phyloP scores from a whole-genome alignment of 306 rosid genomes.

The Argentina anserina region DNA sequence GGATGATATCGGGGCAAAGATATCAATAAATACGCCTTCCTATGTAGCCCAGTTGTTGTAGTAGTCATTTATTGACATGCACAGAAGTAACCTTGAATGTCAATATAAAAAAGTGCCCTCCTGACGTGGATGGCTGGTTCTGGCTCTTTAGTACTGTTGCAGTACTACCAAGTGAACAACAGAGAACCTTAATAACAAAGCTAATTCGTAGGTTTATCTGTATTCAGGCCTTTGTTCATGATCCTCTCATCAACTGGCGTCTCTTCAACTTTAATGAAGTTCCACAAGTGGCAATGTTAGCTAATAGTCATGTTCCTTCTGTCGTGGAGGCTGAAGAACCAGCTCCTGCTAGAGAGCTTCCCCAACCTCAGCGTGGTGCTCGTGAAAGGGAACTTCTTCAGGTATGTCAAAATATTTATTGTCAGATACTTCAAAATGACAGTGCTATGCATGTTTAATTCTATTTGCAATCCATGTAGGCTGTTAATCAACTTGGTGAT shows the following conservation, averaged over 20 bases:
- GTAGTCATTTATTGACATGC: not conserved
- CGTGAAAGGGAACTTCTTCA: constrained; percentile 98
- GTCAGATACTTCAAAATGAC: constrained; percentile 20
- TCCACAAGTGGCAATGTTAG: constrained; percentile 79
- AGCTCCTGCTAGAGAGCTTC: constrained; percentile 64
- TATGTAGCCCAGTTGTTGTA: not conserved
- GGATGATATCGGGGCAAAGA: not conserved
- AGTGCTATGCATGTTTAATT: constrained; percentile 25
- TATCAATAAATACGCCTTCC: not conserved
- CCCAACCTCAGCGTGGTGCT: constrained; percentile 88
- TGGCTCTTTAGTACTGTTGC: not conserved
- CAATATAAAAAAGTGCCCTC: not conserved
- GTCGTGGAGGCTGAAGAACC: constrained; percentile 77
- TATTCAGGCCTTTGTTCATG: constrained; percentile 94
- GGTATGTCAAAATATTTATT: constrained; percentile 39
- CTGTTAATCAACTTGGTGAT: constrained; percentile 97
- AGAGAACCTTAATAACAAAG: not conserved
- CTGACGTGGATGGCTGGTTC: not conserved
- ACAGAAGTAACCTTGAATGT: not conserved
- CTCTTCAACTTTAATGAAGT: constrained; percentile 97
- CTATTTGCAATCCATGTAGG: constrained; percentile 42
- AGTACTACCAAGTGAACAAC: not conserved
- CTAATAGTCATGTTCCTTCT: constrained; percentile 61
- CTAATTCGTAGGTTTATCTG: constrained; percentile 5
- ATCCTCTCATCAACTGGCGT: constrained; percentile 99